Percentiles rank a stretch among this genome's conserved stretches.
These are phyloP conservation scores for Scheffersomyces quercinus DNA, from an alignment of 1,139 yeast genomes.

Conservation along the genomic window DNA sequence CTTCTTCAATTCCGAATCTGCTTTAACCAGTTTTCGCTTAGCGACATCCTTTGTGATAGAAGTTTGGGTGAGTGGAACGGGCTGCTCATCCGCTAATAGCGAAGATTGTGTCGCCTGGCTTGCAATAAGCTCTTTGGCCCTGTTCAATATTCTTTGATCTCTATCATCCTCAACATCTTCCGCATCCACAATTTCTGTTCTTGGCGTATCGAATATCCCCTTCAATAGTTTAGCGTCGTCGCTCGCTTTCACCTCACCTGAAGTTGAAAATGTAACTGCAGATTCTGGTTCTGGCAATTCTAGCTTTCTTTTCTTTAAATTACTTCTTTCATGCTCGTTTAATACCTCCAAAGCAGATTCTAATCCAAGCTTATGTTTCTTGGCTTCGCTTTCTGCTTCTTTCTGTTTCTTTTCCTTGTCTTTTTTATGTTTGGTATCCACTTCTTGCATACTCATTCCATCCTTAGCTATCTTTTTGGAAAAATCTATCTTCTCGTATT, in stretches of 20 bases:
- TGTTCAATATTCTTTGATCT: conserved; percentile 5
- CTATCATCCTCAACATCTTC: conserved; percentile 16
- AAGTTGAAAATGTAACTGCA: conserved; percentile 11
- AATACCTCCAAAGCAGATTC: conserved; percentile 38
- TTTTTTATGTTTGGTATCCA: conserved; percentile 34
- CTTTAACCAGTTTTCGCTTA: conserved; percentile 8
- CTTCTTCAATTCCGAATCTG: conserved; percentile 19
- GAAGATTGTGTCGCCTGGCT: conserved; percentile 17
- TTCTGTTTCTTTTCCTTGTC: conserved; percentile 27
- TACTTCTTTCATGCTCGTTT: conserved; percentile 34
- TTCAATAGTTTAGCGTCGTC: neutral
- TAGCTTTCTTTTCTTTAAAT: conserved; percentile 53
- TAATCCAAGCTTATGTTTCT: conserved; percentile 20
- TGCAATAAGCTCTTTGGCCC: conserved; percentile 17
- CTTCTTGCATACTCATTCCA: conserved; percentile 50
- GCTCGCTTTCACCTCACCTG: neutral
- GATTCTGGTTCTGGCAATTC: conserved; percentile 51
- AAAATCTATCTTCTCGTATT: conserved; percentile 40
- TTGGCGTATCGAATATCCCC: neutral
- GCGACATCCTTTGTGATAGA: conserved; percentile 4
- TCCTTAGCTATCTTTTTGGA: conserved; percentile 44
- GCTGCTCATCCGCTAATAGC: conserved; percentile 11
- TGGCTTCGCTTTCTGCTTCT: conserved; percentile 14
- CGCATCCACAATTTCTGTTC: conserved; percentile 33
- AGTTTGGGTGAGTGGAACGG: too few relatives aligned